Conservation (phyloP, 768 basidiomycete species). For the Boletellus ananas region DNA sequence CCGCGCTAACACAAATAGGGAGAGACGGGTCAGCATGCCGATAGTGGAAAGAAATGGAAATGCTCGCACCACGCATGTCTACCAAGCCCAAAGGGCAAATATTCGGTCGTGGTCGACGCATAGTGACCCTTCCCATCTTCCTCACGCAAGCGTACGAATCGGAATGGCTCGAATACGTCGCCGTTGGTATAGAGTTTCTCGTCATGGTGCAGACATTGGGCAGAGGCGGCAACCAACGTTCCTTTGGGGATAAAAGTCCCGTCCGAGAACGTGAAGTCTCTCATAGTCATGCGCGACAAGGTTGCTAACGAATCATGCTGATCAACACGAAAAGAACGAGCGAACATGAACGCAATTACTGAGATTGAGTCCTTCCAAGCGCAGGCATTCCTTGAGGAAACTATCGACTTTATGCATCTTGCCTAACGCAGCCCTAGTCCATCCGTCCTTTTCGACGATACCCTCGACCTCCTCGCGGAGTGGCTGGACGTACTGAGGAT, state of each 20-base stretch:
- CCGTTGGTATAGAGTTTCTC: conserved; percentile 30
- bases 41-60: not conserved
- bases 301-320: conserved; percentile 11
- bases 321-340: not conserved
- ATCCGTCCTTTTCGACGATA: conserved; percentile 23
- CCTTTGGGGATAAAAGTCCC: conserved; percentile 31
- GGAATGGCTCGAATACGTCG: conserved; percentile 36
- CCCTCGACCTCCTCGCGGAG: conserved; percentile 37
- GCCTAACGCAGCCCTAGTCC: conserved; percentile 21
- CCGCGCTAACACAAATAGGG: conserved; percentile 3
- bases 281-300: conserved; percentile 30
- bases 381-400: conserved; percentile 35
- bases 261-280: conserved; percentile 31
- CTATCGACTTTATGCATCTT: conserved; percentile 38
- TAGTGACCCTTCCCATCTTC: conserved; percentile 24
- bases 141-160: conserved; percentile 24
- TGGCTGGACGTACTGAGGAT: conserved; percentile 31
- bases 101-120: conserved; percentile 30
- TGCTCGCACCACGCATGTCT: conserved; percentile 8
- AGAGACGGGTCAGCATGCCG: no score
- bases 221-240: conserved; percentile 19
- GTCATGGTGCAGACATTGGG: conserved; percentile 20
- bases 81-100: conserved; percentile 37
- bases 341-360: conserved; percentile 10
- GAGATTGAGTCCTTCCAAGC: conserved; percentile 26